Evolutionary conservation across 768 basidiomycete genomes (phyloP).

Genomic region (Candolleomyces aberdarensis): DNA sequence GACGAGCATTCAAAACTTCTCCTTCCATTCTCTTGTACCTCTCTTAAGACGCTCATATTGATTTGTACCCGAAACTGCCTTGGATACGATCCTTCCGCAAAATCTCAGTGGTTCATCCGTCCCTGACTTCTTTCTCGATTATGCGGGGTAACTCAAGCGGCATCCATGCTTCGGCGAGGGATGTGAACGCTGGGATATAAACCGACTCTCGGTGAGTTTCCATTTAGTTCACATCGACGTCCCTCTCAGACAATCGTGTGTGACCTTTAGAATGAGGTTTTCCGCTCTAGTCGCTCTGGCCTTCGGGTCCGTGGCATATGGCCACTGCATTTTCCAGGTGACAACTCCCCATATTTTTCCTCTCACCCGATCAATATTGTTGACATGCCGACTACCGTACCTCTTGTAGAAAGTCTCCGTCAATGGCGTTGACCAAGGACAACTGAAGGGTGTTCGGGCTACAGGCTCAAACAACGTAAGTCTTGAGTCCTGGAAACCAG

Average conservation of each 20-base stretch:
- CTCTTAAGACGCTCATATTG: not conserved
- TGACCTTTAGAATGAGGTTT: not conserved
- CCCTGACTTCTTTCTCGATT: not conserved
- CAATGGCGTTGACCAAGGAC: constrained; percentile 46
- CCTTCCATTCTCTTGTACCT: not conserved
- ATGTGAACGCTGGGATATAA: not conserved
- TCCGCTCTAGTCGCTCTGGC: not conserved
- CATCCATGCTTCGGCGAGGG: not conserved
- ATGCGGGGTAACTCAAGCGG: not conserved
- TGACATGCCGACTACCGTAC: not conserved
- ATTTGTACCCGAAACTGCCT: not conserved
- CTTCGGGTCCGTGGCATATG: not conserved
- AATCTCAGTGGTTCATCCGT: constrained; percentile 4
- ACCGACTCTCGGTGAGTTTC: no score
- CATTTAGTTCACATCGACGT: not conserved
- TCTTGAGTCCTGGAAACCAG: not conserved
- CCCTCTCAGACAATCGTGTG: not conserved
- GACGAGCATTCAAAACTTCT: not conserved
- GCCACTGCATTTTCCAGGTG: constrained; percentile 2
- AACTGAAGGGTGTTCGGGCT: constrained; percentile 43
- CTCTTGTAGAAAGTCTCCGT: constrained; percentile 27
- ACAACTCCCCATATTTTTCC: not conserved
- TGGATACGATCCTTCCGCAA: not conserved
- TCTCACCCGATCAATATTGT: not conserved
- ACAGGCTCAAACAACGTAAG: constrained; percentile 33